A percentile compares a stretch with the other conserved stretches of the same genome.
Evolutionary conservation across 1,139 yeast species (phyloP).

Genomic region (Candida albicans): DNA sequence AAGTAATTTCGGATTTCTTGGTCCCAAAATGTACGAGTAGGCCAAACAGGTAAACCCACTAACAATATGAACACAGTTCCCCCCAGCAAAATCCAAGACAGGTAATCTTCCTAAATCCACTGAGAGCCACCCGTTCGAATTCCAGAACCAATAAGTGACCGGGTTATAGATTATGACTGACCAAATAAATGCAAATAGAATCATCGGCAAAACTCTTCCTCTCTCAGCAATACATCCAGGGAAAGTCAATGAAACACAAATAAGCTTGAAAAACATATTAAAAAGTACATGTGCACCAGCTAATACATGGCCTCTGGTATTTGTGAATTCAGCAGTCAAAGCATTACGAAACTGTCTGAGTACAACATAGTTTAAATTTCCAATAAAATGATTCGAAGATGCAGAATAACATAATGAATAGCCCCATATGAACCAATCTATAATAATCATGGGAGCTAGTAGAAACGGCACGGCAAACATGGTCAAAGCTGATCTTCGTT

Average conservation of each 20-base stretch:
- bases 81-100: conserved; percentile 65
- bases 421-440: conserved; percentile 63
- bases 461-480: conserved; percentile 53
- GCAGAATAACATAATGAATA: conserved; percentile 52
- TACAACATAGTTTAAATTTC: conserved; percentile 46
- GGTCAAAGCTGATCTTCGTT: conserved; percentile 54
- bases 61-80: conserved; percentile 61
- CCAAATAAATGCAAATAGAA: conserved; percentile 56
- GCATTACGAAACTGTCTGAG: conserved; percentile 33
- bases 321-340: conserved; percentile 24
- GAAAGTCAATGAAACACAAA: conserved; percentile 54
- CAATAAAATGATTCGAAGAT: conserved; percentile 46
- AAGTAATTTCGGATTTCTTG: conserved; percentile 43
- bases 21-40: conserved; percentile 60
- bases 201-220: conserved; percentile 54
- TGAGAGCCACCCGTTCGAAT: conserved; percentile 57
- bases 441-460: conserved; percentile 39
- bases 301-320: conserved; percentile 42
- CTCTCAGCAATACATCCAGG: conserved; percentile 62
- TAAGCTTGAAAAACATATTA: conserved; percentile 51
- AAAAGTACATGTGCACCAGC: conserved; percentile 46
- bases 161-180: conserved; percentile 61
- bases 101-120: conserved; percentile 40
- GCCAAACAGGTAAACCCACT: conserved; percentile 62
- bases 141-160: conserved; percentile 68